Evolutionary conservation across 1,284 basidiomycete genomes (phyloP), one percentile per base, ranked within the genome.

Genomic region (Naganishia sp.): DNA sequence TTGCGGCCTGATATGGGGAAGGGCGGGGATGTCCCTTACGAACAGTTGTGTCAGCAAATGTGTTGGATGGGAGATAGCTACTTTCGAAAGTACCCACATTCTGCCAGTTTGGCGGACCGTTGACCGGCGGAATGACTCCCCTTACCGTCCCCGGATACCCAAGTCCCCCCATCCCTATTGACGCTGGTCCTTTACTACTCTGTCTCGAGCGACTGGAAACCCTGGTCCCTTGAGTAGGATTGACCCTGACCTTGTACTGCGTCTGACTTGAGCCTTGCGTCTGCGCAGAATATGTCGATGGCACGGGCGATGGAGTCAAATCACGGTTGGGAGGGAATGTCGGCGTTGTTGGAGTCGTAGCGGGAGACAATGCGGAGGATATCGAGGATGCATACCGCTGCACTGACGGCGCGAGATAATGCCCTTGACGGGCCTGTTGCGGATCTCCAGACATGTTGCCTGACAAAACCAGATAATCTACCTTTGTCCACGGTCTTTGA

Each of bases 131-230:
- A 47, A n/a, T 32, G 6, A 61, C 13, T 7, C 57, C 57, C 50
- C 57, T 41, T 2, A 61, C 46, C 11, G 57, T 61, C 17, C 57
- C 57, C 1, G 57, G 57, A 42, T 50, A 61, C 21, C 57, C 57
- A 5, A 61, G 23, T 32, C 57, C 57, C 7, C 32, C 32, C 57
- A 61, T 61, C 7, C 57, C 57, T 28, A 51, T 21, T 10, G 47
- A 25, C 1, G 57, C 41, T 23, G 47, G 47, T 1, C 21, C 54
- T 51, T 51, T 61, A 42, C 57, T 61, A 41, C 57, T 61, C 47
- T 61, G 57, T 32, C 57, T 49, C 41, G 57, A 61, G 49, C 57
- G 47, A 47, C 57, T 61, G 9, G 57, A 61, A 25, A 61, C 57
- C 39, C 57, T 32, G 17, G 17, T 61, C 18, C 57, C 57, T 3